Base-by-base conservation (phyloP, 169 alveolate genomes). In the Plasmodium malariae region DNA sequence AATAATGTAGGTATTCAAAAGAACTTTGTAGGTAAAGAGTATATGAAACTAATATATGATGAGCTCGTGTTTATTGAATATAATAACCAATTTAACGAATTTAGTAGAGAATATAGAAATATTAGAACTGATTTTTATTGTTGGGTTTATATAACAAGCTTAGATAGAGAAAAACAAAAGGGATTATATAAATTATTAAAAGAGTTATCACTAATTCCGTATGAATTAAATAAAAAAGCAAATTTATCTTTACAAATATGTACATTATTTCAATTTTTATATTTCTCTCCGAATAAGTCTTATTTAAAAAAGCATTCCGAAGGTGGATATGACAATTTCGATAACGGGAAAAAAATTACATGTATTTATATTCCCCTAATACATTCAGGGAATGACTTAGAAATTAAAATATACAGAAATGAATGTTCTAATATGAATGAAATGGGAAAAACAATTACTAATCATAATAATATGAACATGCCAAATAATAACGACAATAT, bases 221-320 rank as follows among this genome's bases (percentile, higher is more conserved):
- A 70, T 70, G 92, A 86, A 62, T 72, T 86, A 70, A 86, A 86
- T 49, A 86, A 86, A 71, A 86, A 86, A 72, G 85, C 92, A 57
- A 86, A 86, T 45, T 86, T 86, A 54, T 86, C 92, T 2, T 70
- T 86, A 51, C 92, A 86, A 62, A 57, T 86, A 57, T 62, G 87
- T n/a, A 62, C 92, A 3, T 63, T 86, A 70, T 86, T 86, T 86
- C 92, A 59, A 32, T 86, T 86, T 71, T 68, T 71, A 45, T 86
- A 86, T 51, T 86, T 69, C 54, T 62, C 78, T 28, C 92, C 92
- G 2, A 59, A 86, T 54, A 69, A 69, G n/a, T 86, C 92, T 3
- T 86, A 55, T 70, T 55, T 86, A 86, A 86, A 86, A 86, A 86
- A 86, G 28, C 92, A 86, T 86, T 62, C 51, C 21, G 78, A 86